Base-by-base conservation (phyloP, 257 asterid species). In the Penstemon davidsonii region DNA sequence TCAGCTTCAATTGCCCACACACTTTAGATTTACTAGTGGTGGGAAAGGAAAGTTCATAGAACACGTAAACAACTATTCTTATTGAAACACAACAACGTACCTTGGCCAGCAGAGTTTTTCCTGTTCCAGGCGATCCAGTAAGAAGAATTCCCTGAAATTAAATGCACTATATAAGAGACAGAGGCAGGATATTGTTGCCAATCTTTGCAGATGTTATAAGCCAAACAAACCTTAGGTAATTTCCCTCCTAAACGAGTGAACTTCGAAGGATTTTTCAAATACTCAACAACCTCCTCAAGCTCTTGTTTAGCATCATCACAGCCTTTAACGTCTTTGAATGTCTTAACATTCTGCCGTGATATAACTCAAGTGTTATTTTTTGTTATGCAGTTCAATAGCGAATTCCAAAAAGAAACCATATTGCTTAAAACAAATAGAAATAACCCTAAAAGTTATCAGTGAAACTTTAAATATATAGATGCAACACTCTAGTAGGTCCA, bases 261-360 rank as follows among this genome's bases (percentile, higher is more conserved):
- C 80, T 93, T 90, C 9, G 92, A 47, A 65, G 99, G 99, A 77
- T 91, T 87, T 69, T 75, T 93, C 11, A 93, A 90, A 83, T 93
- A 93, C 87, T 93, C 95, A 66, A 93, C 99, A 82, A 93, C 96
- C 90, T 93, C 99, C 85, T 89, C 99, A 58, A 93, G 99, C 89
- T 93, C 99, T 85, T 93, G 96, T 68, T 93, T 93, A 56, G 99
- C 99, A 85, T 93, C 99, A 83, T 93, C 99, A 73, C 99, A 93
- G 60, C 99, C 99, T 82, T 88, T 93, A 75, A 90, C 99, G 72
- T 93, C 99, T 86, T 93, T 93, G 73, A 93, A 93, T 44, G 97
- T 93, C 86, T 93, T 93, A 62, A 88, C 95, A 81, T 90, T 93
- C 99, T 93, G 91, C 75, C 80, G 70, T 40, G 61, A 55, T 70